Conservation (phyloP, 1,284 basidiomycete species). For the Chalciporus piperatoides region DNA sequence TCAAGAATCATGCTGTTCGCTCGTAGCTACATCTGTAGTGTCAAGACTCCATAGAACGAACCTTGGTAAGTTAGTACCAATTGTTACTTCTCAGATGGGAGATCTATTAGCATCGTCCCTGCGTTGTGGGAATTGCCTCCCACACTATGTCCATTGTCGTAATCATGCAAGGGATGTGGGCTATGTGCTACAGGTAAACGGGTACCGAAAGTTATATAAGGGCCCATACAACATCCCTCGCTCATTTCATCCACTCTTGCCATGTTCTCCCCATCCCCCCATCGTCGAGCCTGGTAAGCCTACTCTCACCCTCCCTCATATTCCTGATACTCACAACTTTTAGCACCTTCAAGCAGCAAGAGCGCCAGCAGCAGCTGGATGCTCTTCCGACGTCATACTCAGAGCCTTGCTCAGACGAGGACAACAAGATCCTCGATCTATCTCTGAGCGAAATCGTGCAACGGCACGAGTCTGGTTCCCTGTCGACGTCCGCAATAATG, state of each 20-base stretch:
- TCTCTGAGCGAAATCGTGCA: slow-evolving; percentile 27
- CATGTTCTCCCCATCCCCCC: slow-evolving; percentile 27
- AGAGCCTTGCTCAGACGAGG: slow-evolving; percentile 27
- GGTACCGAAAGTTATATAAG: background rate
- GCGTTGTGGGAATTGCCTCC: too few species aligned
- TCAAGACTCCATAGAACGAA: too few species aligned
- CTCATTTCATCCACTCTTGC: background rate
- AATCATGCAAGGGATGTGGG: too few species aligned
- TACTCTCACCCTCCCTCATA: background rate
- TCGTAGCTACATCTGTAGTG: too few species aligned
- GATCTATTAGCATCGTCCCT: too few species aligned
- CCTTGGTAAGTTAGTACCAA: too few species aligned
- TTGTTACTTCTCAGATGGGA: too few species aligned
- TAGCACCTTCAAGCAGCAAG: slow-evolving; percentile 25
- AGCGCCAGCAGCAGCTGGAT: slow-evolving; percentile 22
- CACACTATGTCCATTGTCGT: too few species aligned
- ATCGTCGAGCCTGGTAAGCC: slow-evolving; percentile 32
- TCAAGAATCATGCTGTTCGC: too few species aligned
- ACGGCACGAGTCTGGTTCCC: slow-evolving; percentile 17
- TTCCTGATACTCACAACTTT: background rate
- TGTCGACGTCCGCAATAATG: slow-evolving; percentile 26
- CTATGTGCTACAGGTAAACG: too few species aligned
- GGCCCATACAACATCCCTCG: background rate
- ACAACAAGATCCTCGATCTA: slow-evolving; percentile 26
- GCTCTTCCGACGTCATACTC: slow-evolving; percentile 24